A percentile compares a stretch with the other conserved stretches of the same genome.
Conservation (phyloP, 2,329 filamentous ascomycete species). For the Aspergillus transmontanensis region DNA sequence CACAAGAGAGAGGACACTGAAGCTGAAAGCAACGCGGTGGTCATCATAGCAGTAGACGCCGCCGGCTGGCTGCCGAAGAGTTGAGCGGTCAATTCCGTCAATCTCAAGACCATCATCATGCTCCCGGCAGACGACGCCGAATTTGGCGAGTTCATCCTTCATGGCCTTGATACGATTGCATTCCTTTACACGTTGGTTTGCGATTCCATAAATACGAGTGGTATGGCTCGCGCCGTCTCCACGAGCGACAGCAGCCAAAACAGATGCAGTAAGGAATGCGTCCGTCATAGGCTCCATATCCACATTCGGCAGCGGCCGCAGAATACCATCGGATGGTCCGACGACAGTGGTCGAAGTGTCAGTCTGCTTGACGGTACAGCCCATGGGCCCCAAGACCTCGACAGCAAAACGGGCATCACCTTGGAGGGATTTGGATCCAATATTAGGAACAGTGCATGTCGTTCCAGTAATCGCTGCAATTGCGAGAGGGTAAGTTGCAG, state of each 20-base stretch:
- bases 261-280: slow-evolving; percentile 92
- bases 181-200: slow-evolving; percentile 97
- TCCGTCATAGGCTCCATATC: slow-evolving; percentile 99
- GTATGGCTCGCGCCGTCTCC: slow-evolving; percentile 63
- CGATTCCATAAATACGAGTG: slow-evolving; percentile 89
- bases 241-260: slow-evolving; percentile 84
- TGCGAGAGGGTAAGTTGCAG: slow-evolving; percentile 91
- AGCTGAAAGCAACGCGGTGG: slow-evolving; percentile 97
- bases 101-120: slow-evolving; percentile 88
- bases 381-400: slow-evolving; percentile 89
- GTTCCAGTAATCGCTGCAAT: slow-evolving; percentile 95
- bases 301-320: slow-evolving; percentile 77
- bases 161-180: slow-evolving; percentile 96
- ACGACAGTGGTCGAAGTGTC: slow-evolving; percentile 87
- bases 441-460: slow-evolving; percentile 94
- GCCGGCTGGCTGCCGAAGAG: slow-evolving; percentile 58
- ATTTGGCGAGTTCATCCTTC: slow-evolving; percentile 92
- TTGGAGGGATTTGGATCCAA: slow-evolving; percentile 87
- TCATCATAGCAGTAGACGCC: slow-evolving; percentile 94
- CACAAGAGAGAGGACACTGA: slow-evolving; percentile 80
- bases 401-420: slow-evolving; percentile 93
- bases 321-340: slow-evolving; percentile 72
- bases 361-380: slow-evolving; percentile 84
- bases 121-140: slow-evolving; percentile 82
- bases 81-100: slow-evolving; percentile 58